A percentile compares a stretch with the other conserved stretches of the same genome.
These are phyloP conservation scores for Leccinum obscurum DNA, from an alignment of 768 basidiomycete genomes.

Conservation along the genomic window DNA sequence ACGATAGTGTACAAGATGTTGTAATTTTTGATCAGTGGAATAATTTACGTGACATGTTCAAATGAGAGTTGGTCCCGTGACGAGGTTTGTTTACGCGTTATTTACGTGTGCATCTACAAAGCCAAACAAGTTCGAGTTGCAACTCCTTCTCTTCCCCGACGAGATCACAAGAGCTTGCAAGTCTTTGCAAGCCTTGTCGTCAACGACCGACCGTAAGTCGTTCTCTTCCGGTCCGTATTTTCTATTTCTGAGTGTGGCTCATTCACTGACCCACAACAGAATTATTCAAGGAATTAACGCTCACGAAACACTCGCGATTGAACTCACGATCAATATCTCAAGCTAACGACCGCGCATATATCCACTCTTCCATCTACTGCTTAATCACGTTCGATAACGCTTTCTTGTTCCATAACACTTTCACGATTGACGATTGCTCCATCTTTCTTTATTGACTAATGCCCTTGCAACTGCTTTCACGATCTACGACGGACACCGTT, in stretches of 20 bases:
- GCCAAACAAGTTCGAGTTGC: slow-evolving; percentile 37
- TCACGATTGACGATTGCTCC: slow-evolving; percentile 10
- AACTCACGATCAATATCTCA: slow-evolving; percentile 23
- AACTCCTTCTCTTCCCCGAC: slow-evolving; percentile 20
- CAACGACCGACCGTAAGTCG: slow-evolving; percentile 30
- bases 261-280: background rate
- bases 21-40: slow-evolving; percentile 2
- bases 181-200: slow-evolving; percentile 21
- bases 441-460: slow-evolving; percentile 28
- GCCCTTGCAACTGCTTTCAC: slow-evolving; percentile 33
- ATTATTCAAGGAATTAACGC: slow-evolving; percentile 26
- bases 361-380: background rate
- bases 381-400: slow-evolving; percentile 21
- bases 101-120: slow-evolving; percentile 28
- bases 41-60: background rate
- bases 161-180: slow-evolving; percentile 18
- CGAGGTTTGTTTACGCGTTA: slow-evolving; percentile 34
- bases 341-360: slow-evolving; percentile 25
- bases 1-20: background rate
- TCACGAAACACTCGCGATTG: slow-evolving; percentile 26
- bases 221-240: slow-evolving; percentile 4
- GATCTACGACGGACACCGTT: slow-evolving; percentile 26
- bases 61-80: slow-evolving; percentile 21
- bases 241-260: background rate
- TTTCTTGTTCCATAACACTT: slow-evolving; percentile 26